Evolutionary conservation across 306 rosid genomes (phyloP).

Genomic region (Vigna trinervia): DNA sequence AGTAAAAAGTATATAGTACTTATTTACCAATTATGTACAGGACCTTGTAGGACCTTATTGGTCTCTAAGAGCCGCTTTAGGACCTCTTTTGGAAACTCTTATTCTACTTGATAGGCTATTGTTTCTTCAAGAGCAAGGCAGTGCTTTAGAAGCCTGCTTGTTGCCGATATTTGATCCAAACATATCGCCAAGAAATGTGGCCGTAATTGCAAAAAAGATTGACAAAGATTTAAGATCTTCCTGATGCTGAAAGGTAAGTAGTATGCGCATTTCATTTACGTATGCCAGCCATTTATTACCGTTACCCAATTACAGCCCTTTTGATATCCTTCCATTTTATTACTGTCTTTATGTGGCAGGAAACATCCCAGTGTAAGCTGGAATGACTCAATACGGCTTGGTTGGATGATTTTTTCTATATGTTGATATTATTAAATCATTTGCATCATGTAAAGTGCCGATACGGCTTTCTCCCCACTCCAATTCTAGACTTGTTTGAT

Average conservation of each 20-base stretch:
- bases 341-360: conserved; percentile 28
- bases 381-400: not conserved
- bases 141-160: conserved; percentile 64
- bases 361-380: conserved; percentile 1
- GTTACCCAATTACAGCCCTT: conserved; percentile 16
- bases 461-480: conserved; percentile 18
- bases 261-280: not conserved
- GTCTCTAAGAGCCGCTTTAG: conserved; percentile 95
- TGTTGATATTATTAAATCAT: conserved; percentile 19
- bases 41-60: conserved; percentile 87
- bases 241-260: conserved; percentile 42
- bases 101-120: conserved; percentile 87
- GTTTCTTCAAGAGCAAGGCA: conserved; percentile 87
- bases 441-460: not conserved
- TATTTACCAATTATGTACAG: conserved; percentile 54
- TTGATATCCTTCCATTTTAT: conserved; percentile 14
- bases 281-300: conserved; percentile 9
- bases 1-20: conserved; percentile 26
- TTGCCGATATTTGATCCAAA: conserved; percentile 81
- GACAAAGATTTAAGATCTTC: conserved; percentile 47
- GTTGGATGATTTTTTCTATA: conserved; percentile 15
- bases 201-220: conserved; percentile 76
- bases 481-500: not conserved
- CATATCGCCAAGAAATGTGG: conserved; percentile 89
- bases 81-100: conserved; percentile 87